These are phyloP conservation scores for Entomortierella parvispora DNA, from an alignment of 192 early-diverging fungal genomes.

Conservation along the genomic window DNA sequence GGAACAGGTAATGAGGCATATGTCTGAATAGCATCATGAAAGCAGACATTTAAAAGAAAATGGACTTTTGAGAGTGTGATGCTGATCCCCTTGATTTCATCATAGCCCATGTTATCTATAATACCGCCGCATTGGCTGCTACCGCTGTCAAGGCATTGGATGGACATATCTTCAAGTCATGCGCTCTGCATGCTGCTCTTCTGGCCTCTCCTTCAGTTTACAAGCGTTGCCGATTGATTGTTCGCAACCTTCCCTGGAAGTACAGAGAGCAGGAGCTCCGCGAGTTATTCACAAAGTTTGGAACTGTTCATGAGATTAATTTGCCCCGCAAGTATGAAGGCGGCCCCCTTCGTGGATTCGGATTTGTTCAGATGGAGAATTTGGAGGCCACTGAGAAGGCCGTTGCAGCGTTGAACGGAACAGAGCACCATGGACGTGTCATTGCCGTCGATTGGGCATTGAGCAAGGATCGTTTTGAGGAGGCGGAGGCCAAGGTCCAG, in stretches of 20 bases:
- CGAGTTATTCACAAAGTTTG: conserved; percentile 71
- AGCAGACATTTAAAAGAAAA: neutral
- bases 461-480: conserved; percentile 76
- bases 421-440: conserved; percentile 72
- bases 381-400: conserved; percentile 76
- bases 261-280: conserved; percentile 72
- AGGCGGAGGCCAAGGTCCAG: conserved; percentile 65
- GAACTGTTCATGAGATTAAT: conserved; percentile 75
- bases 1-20: conserved; percentile 23
- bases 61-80: neutral
- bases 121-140: conserved; percentile 55
- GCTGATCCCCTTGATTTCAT: neutral
- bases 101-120: conserved; percentile 61
- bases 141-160: conserved; percentile 70
- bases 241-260: conserved; percentile 89
- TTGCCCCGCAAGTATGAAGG: conserved; percentile 79
- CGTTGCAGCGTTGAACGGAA: conserved; percentile 76
- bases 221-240: conserved; percentile 82
- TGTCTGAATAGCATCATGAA: neutral
- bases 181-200: conserved; percentile 58
- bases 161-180: conserved; percentile 82
- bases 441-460: conserved; percentile 90
- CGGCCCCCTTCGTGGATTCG: conserved; percentile 88
- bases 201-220: conserved; percentile 47
- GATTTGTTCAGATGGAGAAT: conserved; percentile 88